A percentile compares a stretch with the other conserved stretches of the same genome.
Conservation (phyloP, 1,284 basidiomycete genomes). For the Grifola frondosa region DNA sequence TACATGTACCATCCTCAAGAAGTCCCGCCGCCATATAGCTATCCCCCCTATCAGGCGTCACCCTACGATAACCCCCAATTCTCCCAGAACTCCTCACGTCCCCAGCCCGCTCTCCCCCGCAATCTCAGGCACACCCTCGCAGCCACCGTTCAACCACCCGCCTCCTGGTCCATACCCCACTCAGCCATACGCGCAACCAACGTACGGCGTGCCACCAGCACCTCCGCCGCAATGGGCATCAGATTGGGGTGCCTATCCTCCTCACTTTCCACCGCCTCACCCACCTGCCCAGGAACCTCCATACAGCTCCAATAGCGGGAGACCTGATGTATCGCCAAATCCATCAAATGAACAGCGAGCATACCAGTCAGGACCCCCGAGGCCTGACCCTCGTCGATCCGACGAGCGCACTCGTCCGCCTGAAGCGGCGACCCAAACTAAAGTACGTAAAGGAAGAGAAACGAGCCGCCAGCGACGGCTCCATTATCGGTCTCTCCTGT, state of each 20-base stretch:
- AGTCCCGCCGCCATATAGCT: conserved; percentile 53
- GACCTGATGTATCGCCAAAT: conserved; percentile 28
- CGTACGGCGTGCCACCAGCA: conserved; percentile 33
- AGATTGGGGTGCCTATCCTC: conserved; percentile 32
- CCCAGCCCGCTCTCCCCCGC: conserved; percentile 40
- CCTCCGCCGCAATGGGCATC: conserved; percentile 34
- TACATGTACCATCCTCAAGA: conserved; percentile 53
- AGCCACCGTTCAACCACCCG: conserved; percentile 31
- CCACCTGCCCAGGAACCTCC: conserved; percentile 28
- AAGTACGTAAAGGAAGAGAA: conserved; percentile 27
- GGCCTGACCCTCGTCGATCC: conserved; percentile 28
- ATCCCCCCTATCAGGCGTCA: conserved; percentile 42
- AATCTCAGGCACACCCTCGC: conserved; percentile 35
- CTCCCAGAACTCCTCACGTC: conserved; percentile 35
- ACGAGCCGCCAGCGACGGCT: conserved; percentile 21
- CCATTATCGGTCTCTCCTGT: conserved; percentile 15
- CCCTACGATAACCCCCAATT: conserved; percentile 41
- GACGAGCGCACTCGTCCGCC: conserved; percentile 26
- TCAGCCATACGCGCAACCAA: conserved; percentile 31
- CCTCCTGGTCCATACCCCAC: conserved; percentile 24
- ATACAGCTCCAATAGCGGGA: conserved; percentile 34
- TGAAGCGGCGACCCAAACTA: conserved; percentile 17
- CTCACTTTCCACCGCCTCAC: conserved; percentile 25
- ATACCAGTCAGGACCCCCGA: conserved; percentile 24
- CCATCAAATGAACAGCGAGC: conserved; percentile 21